Percentiles rank a stretch among this genome's conserved stretches.
Evolutionary conservation across 2,329 filamentous ascomycete species (phyloP).

Genomic region (Fusarium avenaceum): DNA sequence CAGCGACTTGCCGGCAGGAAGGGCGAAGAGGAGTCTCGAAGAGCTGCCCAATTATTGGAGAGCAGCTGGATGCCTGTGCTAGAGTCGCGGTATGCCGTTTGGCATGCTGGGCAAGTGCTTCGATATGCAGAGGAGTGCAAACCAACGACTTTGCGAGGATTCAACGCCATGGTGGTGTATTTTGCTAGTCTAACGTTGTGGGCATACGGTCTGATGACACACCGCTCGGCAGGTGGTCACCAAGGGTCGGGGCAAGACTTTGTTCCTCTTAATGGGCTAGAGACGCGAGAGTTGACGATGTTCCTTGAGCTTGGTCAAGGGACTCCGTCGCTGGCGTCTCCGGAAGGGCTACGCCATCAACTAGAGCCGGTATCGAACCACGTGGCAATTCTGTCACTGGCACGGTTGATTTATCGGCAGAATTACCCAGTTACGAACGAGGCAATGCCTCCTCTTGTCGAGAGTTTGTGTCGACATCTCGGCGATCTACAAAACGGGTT

Average conservation of each 20-base stretch:
- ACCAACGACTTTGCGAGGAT: slow-evolving; percentile 39
- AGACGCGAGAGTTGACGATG: slow-evolving; percentile 26
- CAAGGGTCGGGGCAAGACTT: slow-evolving; percentile 21
- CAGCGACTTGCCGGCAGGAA: slow-evolving; percentile 41
- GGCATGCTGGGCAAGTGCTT: slow-evolving; percentile 47
- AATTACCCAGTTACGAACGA: slow-evolving; percentile 40
- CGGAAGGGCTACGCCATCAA: slow-evolving; percentile 24
- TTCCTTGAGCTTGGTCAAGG: slow-evolving; percentile 43
- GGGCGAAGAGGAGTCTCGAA: slow-evolving; percentile 42
- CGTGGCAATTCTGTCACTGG: slow-evolving; percentile 29
- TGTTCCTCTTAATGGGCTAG: slow-evolving; percentile 38
- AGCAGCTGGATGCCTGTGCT: slow-evolving; percentile 31
- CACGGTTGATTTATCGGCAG: slow-evolving; percentile 35
- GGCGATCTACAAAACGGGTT: slow-evolving; percentile 30
- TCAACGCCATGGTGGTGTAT: slow-evolving; percentile 46
- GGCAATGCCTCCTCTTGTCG: slow-evolving; percentile 41
- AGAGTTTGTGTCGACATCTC: slow-evolving; percentile 41
- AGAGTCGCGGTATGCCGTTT: slow-evolving; percentile 44
- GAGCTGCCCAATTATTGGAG: slow-evolving; percentile 32
- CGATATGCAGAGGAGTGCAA: slow-evolving; percentile 39
- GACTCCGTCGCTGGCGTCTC: slow-evolving; percentile 30
- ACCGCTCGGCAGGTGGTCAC: slow-evolving; percentile 17
- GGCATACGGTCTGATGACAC: slow-evolving; percentile 39
- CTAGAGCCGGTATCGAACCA: slow-evolving; percentile 39
- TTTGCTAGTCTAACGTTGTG: slow-evolving; percentile 43